A percentile compares a stretch with the other conserved stretches of the same genome.
These are phyloP conservation scores for Solanum commersonii DNA, from an alignment of 257 asterid species.

Conservation along the genomic window DNA sequence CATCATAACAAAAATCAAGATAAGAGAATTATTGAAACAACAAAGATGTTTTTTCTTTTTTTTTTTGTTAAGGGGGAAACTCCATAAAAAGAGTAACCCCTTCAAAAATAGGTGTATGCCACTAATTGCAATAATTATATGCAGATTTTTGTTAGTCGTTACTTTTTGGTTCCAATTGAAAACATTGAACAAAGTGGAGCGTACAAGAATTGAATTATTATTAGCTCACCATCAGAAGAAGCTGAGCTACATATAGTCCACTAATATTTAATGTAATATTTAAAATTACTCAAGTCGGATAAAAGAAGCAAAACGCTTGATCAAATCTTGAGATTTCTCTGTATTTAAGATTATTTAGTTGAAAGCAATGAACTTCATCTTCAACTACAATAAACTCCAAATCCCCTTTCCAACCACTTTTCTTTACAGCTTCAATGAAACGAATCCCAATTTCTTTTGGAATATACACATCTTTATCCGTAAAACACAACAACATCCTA, in stretches of 20 bases:
- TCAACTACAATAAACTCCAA: conserved; percentile 37
- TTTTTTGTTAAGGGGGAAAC: too few species aligned
- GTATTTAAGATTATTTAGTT: neutral
- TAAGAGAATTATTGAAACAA: too few species aligned
- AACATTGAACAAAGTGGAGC: neutral
- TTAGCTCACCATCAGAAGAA: neutral
- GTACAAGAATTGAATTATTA: neutral
- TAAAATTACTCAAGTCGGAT: neutral
- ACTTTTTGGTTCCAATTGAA: neutral
- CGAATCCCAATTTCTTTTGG: neutral
- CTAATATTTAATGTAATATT: too few species aligned
- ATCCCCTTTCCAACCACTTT: conserved; percentile 51
- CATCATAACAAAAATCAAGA: too few species aligned
- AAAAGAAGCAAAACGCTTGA: conserved; percentile 27
- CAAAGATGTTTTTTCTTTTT: too few species aligned
- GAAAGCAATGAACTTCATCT: conserved; percentile 41
- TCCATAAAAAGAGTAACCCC: too few species aligned
- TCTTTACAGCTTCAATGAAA: conserved; percentile 28
- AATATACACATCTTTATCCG: conserved; percentile 16
- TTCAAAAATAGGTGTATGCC: too few species aligned
- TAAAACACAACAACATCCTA: neutral
- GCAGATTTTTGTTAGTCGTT: neutral
- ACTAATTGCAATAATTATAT: too few species aligned
- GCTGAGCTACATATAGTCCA: neutral
- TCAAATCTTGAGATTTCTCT: conserved; percentile 23